Percentiles rank a stretch among this genome's conserved stretches.
phyloP scores from a whole-genome alignment of 1,284 basidiomycete genomes.

The Leccinum subrobustum region DNA sequence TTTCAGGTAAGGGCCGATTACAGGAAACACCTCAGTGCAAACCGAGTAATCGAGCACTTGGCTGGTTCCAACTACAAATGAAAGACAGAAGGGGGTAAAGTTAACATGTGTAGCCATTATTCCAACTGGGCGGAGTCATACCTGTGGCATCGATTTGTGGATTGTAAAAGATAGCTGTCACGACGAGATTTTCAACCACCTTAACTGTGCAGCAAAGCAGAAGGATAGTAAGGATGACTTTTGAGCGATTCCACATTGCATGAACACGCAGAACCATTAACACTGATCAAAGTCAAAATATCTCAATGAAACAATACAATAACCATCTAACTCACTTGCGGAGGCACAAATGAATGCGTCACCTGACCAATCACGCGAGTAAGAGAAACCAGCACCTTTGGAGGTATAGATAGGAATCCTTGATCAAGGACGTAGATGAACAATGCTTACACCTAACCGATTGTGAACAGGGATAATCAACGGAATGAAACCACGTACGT shows the following conservation, averaged over 20 bases:
- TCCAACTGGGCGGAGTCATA: not conserved
- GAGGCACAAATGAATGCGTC: no score
- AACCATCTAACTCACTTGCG: no score
- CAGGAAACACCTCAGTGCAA: no score
- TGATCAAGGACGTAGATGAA: no score
- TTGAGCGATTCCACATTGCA: not conserved
- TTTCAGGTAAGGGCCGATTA: not conserved
- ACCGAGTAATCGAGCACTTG: not conserved
- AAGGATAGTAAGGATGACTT: not conserved
- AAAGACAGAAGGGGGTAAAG: not conserved
- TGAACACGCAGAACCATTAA: not conserved
- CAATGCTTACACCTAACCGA: no score
- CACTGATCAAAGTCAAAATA: no score
- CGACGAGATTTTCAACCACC: fast-evolving
- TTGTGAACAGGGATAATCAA: no score
- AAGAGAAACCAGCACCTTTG: no score
- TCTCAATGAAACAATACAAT: no score
- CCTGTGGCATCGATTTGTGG: not conserved
- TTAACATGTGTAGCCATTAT: not conserved
- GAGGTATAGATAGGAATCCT: no score
- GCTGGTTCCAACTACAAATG: not conserved
- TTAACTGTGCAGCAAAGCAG: not conserved
- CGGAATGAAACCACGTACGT: no score
- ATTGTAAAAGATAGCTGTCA: not conserved
- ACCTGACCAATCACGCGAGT: no score